A percentile compares a stretch with the other conserved stretches of the same genome.
Evolutionary conservation across 495 filamentous ascomycete genomes (phyloP).

Genomic region (Aspergillus conjunctus): DNA sequence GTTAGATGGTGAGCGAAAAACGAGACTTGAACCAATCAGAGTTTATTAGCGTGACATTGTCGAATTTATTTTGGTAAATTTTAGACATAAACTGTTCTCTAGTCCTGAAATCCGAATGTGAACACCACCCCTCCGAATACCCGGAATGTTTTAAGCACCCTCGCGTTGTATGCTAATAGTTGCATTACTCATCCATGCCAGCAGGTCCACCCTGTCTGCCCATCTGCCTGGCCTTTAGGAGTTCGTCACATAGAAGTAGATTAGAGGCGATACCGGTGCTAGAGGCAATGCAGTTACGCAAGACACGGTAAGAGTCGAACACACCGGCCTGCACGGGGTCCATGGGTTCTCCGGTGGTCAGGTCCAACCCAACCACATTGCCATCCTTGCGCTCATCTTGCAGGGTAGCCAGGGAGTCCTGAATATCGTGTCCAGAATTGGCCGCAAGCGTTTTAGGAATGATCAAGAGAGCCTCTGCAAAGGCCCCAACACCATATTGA

Average conservation of each 20-base stretch:
- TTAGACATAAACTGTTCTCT: constrained; percentile 22
- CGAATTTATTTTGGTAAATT: constrained; percentile 36
- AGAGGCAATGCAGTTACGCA: constrained; percentile 90
- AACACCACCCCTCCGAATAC: constrained; percentile 1
- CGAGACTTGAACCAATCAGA: not conserved
- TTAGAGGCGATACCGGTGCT: constrained; percentile 95
- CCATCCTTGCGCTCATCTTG: constrained; percentile 86
- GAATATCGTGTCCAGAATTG: constrained; percentile 94
- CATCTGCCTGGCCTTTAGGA: constrained; percentile 98
- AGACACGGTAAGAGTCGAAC: constrained; percentile 92
- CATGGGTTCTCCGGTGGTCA: constrained; percentile 88
- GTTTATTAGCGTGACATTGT: constrained; percentile 22
- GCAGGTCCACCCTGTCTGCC: constrained; percentile 49
- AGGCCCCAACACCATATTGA: constrained; percentile 90
- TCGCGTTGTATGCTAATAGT: constrained; percentile 18
- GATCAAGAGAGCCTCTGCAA: constrained; percentile 88
- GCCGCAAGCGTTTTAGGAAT: constrained; percentile 97
- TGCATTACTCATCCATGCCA: constrained; percentile 49
- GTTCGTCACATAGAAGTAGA: constrained; percentile 92
- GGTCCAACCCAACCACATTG: constrained; percentile 81
- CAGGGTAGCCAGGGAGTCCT: constrained; percentile 82
- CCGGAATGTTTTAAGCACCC: not conserved
- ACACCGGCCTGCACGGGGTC: constrained; percentile 92
- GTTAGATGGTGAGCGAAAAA: not conserved
- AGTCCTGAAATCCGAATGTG: constrained; percentile 13